Evolutionary conservation across 257 asterid species (phyloP).

Genomic region (Primulina tabacum): DNA sequence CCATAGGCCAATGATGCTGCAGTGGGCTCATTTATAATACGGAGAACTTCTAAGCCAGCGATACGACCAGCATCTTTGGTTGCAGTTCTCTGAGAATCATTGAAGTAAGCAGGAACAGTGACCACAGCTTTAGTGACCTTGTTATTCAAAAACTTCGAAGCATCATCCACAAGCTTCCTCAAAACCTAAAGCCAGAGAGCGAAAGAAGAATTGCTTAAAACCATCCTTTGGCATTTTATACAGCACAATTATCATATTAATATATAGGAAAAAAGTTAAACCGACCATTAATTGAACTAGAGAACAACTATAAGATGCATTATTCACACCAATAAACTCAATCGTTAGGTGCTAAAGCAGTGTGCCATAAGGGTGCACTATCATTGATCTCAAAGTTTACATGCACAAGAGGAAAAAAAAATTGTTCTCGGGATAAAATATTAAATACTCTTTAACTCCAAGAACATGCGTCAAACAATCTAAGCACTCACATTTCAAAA

Average conservation of each 20-base stretch:
- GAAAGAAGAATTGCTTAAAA: not conserved
- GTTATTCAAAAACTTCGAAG: constrained; percentile 82
- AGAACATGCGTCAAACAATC: not conserved
- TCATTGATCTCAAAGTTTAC: not conserved
- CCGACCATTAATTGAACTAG: not conserved
- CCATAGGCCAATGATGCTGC: constrained; percentile 95
- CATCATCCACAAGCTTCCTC: constrained; percentile 96
- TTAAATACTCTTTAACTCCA: not conserved
- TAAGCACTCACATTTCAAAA: not conserved
- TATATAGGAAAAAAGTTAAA: not conserved
- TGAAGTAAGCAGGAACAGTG: constrained; percentile 89
- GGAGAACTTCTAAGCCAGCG: constrained; percentile 89
- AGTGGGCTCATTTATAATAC: constrained; percentile 86
- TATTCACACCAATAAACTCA: not conserved
- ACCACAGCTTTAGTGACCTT: constrained; percentile 95
- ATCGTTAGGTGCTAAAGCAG: not conserved
- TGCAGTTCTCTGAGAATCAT: constrained; percentile 92
- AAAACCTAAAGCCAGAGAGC: constrained; percentile 50
- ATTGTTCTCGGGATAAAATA: not conserved
- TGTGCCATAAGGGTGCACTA: not conserved
- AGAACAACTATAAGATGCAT: not conserved
- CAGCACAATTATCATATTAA: not conserved
- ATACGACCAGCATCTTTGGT: constrained; percentile 93
- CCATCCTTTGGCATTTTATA: not conserved
- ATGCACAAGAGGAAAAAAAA: not conserved